Conservation (phyloP, 306 rosid genomes). For the Nissolia schottii region DNA sequence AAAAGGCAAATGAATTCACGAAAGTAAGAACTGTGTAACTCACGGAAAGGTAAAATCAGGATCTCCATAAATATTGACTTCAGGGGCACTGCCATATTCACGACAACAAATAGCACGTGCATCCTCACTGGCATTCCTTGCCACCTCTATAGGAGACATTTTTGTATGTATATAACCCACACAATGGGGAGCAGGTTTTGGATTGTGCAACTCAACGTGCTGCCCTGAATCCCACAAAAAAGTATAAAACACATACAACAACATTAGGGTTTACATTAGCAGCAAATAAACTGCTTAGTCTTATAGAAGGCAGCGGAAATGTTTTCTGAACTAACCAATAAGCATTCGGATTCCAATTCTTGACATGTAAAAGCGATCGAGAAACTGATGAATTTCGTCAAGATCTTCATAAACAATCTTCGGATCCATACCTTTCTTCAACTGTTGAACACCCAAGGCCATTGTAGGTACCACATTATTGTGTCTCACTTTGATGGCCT, state of each 20-base stretch:
- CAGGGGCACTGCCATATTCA: constrained; percentile 86
- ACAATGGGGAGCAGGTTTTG: constrained; percentile 71
- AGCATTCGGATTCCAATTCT: constrained; percentile 99
- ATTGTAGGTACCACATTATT: constrained; percentile 95
- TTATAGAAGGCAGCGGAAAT: constrained; percentile 1
- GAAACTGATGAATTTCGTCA: constrained; percentile 80
- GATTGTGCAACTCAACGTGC: constrained; percentile 96
- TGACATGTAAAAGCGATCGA: constrained; percentile 96
- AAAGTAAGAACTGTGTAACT: constrained; percentile 31
- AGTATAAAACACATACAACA: constrained; percentile 6
- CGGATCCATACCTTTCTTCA: constrained; percentile 68
- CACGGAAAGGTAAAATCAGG: constrained; percentile 88
- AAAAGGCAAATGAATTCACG: background rate
- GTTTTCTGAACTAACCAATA: constrained; percentile 50
- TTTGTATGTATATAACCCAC: constrained; percentile 89
- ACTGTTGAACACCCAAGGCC: constrained; percentile 96
- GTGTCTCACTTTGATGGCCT: constrained; percentile 95
- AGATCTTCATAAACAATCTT: constrained; percentile 53
- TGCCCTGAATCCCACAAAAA: constrained; percentile 62
- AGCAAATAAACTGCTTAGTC: background rate
- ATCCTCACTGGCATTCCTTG: constrained; percentile 71
- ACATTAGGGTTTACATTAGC: constrained; percentile 4
- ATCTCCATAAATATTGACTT: constrained; percentile 74
- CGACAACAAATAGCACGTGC: constrained; percentile 80
- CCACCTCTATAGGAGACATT: constrained; percentile 86